These are phyloP conservation scores for Epichloe typhina DNA, from an alignment of 2,329 filamentous ascomycete species.

Conservation along the genomic window DNA sequence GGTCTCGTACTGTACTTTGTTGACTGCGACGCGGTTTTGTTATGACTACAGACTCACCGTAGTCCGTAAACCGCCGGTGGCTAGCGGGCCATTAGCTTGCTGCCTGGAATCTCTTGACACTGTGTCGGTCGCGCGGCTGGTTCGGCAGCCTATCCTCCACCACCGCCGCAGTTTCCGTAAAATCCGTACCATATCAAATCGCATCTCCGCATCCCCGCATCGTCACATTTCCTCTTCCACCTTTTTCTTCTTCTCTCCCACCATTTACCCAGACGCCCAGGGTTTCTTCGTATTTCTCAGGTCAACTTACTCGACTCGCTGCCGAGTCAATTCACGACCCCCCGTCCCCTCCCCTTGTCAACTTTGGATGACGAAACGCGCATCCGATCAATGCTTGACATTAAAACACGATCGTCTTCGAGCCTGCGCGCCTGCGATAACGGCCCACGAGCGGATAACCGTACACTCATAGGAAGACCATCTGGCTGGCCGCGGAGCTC, in stretches of 20 bases:
- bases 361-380: not conserved
- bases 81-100: no score
- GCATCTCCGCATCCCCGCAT: not conserved
- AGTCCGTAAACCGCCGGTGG: no score
- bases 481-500: not conserved
- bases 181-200: not conserved
- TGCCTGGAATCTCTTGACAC: not conserved
- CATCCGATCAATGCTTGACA: not conserved
- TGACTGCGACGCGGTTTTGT: no score
- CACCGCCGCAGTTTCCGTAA: not conserved
- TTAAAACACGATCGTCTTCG: not conserved
- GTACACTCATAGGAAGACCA: not conserved
- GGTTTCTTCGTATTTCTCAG: not conserved
- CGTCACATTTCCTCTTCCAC: not conserved
- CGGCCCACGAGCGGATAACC: not conserved
- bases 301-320: not conserved
- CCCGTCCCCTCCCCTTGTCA: no score
- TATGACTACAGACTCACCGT: no score
- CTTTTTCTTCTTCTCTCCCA: not conserved
- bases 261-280: not conserved
- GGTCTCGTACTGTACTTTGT: not conserved
- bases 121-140: constrained; percentile 2
- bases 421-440: not conserved
- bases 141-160: not conserved
- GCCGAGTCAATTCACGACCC: not conserved